Evolutionary conservation across 345 rosid species (phyloP).

Genomic region (Ceriops tagal): DNA sequence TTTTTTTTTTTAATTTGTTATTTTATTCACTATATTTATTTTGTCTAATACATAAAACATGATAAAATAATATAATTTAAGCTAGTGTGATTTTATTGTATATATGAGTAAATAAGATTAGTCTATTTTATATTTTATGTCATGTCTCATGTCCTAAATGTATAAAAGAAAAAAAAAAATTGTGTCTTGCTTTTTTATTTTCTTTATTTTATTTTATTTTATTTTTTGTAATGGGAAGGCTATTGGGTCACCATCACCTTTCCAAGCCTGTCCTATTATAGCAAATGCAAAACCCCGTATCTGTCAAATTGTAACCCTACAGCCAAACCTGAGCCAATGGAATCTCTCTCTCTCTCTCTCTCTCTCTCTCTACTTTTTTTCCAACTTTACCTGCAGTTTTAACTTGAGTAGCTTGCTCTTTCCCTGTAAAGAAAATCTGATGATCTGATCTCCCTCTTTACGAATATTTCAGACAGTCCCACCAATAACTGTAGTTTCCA

Average conservation of each 20-base stretch:
- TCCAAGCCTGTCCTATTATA: constrained; percentile 35
- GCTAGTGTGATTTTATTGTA: no score
- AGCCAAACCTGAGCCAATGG: constrained; percentile 9
- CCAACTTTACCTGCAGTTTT: constrained; percentile 37
- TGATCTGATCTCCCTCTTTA: constrained; percentile 40
- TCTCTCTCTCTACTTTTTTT: constrained; percentile 6
- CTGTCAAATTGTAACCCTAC: neutral
- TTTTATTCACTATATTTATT: no score
- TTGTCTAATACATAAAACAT: no score
- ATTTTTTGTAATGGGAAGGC: neutral
- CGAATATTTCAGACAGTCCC: constrained; percentile 19
- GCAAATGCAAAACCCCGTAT: constrained; percentile 2
- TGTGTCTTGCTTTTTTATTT: no score
- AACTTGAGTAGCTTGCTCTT: constrained; percentile 50
- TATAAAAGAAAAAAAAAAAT: no score
- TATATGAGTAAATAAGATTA: no score
- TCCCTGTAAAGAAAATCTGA: constrained; percentile 39
- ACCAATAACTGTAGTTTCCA: constrained; percentile 20
- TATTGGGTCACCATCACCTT: constrained; percentile 28
- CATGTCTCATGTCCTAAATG: no score
- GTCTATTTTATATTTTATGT: no score
- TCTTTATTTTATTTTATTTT: no score
- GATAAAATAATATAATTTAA: no score
- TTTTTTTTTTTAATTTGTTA: no score
- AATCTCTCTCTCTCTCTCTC: constrained; percentile 17